These are phyloP conservation scores for Ogataea nitratoaversa DNA, from an alignment of 805 yeast genomes.

Conservation along the genomic window DNA sequence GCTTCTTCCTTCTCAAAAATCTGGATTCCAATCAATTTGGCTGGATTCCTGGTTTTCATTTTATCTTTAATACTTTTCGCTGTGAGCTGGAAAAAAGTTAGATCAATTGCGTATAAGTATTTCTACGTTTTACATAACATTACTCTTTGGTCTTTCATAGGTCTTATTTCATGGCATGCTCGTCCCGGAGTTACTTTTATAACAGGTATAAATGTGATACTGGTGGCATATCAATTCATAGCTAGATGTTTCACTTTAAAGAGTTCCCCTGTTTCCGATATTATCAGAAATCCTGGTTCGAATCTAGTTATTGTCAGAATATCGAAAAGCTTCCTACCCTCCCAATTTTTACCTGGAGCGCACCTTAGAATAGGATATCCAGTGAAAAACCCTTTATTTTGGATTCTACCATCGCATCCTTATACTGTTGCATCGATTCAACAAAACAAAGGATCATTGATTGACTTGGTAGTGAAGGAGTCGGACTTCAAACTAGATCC, in stretches of 20 bases:
- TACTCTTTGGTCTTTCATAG: slow-evolving; percentile 41
- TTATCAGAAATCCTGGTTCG: slow-evolving; percentile 21
- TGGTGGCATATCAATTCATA: slow-evolving; percentile 36
- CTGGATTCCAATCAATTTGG: slow-evolving; percentile 38
- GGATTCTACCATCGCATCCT: slow-evolving; percentile 64
- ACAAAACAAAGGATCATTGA: slow-evolving; percentile 27
- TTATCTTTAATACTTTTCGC: slow-evolving; percentile 35
- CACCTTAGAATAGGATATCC: slow-evolving; percentile 49
- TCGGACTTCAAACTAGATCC: slow-evolving; percentile 34
- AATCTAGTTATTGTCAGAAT: slow-evolving; percentile 19
- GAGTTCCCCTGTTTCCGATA: slow-evolving; percentile 16
- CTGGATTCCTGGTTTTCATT: slow-evolving; percentile 46
- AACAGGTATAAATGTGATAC: slow-evolving; percentile 23
- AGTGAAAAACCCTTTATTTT: slow-evolving; percentile 35
- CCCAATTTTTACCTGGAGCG: slow-evolving; percentile 45
- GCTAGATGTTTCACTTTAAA: slow-evolving; percentile 27
- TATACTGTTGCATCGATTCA: slow-evolving; percentile 49
- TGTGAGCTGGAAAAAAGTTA: slow-evolving; percentile 44
- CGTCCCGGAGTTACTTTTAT: slow-evolving; percentile 57
- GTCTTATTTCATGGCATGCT: slow-evolving; percentile 55
- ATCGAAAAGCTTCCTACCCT: slow-evolving; percentile 19
- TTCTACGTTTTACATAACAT: slow-evolving; percentile 59
- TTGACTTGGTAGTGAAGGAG: slow-evolving; percentile 44
- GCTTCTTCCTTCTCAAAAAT: slow-evolving; percentile 34
- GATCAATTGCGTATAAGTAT: slow-evolving; percentile 44